Base-by-base conservation (phyloP, 805 yeast genomes). In the Limtongia smithiae region DNA sequence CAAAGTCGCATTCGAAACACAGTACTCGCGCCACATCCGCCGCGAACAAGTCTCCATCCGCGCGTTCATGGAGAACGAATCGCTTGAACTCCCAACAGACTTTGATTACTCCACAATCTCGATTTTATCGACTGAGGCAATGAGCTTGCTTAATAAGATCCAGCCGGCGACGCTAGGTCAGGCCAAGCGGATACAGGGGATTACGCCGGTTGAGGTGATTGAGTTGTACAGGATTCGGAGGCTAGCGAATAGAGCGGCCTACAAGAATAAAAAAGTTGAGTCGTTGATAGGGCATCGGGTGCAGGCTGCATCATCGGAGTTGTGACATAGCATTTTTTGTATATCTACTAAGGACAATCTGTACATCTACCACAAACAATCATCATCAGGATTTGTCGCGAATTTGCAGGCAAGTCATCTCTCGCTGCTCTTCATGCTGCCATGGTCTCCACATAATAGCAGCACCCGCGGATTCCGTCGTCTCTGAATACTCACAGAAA, bases 161-260 rank as follows among this genome's bases (percentile, higher is more conserved):
- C 83, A 85, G 54, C 98, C 98, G 0, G 79, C 79, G 46, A 93
- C 97, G 0, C 79, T 93, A 38, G 97, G 97, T 0, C 97, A 93
- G 65, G 97, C 97, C 0, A 76, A 95, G 64, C 74, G 97, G 59
- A 84, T 91, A 11, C 95, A 93, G 62, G 97, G 98, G 0, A 81
- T 93, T 2, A 91, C 97, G 0, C 96, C 97, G 0, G 91, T 96
- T 0, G 93, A 96, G 0, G 72, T 87, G 15, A 84, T 88, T 55
- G 94, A 86, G 62, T 72, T 90, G 40, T 85, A 82, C 35, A 35
- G 49, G 37, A 11, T 39, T 4, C 34, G 5, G 17, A 20, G 32
- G 21, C 32, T 38, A n/a, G 20, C 22, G 32, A 36, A 15, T 36
- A 18, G 38, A n/a, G 37, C 12, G 20, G 15, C 12, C 11, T 7